Conservation (phyloP, 192 early-diverging fungal species). For the Rhizoclosmatium sp. region DNA sequence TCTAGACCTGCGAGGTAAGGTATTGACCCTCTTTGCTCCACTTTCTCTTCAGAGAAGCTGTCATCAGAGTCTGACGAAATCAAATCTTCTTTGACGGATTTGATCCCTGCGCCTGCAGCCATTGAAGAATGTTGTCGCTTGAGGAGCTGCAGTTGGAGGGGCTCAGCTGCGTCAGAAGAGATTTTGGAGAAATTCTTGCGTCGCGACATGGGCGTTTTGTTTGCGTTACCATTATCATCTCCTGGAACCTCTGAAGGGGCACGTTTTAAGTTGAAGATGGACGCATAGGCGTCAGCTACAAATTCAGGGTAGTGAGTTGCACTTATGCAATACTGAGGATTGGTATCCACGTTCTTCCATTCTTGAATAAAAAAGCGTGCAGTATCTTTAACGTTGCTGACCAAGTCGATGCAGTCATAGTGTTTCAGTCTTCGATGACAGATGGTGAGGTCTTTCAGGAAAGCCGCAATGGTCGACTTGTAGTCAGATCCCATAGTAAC, state of each 20-base stretch:
- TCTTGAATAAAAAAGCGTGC: conserved; percentile 27
- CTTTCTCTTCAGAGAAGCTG: background rate
- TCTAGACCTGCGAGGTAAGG: background rate
- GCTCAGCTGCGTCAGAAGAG: background rate
- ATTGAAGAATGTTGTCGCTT: background rate
- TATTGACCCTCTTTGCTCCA: background rate
- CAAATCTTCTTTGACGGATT: background rate
- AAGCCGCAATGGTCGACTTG: conserved; percentile 21
- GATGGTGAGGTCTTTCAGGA: conserved; percentile 30
- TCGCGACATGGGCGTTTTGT: background rate
- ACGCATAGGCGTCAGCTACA: background rate
- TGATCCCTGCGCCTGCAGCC: background rate
- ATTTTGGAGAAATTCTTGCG: background rate
- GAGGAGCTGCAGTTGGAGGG: no score
- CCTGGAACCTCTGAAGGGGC: background rate
- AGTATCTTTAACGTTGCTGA: conserved; percentile 36
- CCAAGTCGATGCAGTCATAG: conserved; percentile 36
- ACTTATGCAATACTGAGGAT: background rate
- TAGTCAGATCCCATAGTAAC: conserved; percentile 25
- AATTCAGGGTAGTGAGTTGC: conserved; percentile 9
- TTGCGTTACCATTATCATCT: background rate
- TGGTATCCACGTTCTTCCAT: conserved; percentile 15
- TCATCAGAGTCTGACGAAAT: background rate
- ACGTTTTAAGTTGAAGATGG: conserved; percentile 10
- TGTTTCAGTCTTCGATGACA: conserved; percentile 34